Evolutionary conservation across 345 rosid species (phyloP).

Genomic region (Brassica cretica): DNA sequence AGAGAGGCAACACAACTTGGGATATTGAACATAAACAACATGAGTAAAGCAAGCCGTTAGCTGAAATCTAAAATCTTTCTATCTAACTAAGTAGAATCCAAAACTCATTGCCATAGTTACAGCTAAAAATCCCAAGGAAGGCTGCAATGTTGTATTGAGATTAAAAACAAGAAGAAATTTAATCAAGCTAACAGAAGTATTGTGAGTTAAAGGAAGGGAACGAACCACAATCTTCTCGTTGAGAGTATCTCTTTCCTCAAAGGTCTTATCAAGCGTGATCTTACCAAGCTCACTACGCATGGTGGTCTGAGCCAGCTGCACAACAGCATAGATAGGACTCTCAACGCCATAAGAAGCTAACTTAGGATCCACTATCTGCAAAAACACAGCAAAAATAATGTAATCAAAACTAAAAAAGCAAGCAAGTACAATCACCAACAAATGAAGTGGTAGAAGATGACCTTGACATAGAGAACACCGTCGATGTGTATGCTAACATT

Average conservation of each 20-base stretch:
- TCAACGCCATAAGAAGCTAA: conserved; percentile 95
- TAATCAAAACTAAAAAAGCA: neutral
- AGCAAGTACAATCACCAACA: neutral
- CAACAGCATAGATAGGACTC: conserved; percentile 89
- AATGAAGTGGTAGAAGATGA: conserved; percentile 17
- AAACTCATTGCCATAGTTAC: neutral
- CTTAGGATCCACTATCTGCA: conserved; percentile 87
- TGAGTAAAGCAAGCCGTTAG: neutral
- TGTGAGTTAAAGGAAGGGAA: neutral
- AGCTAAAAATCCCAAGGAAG: conserved; percentile 24
- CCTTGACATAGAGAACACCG: conserved; percentile 93
- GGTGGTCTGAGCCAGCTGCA: conserved; percentile 96
- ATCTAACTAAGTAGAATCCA: neutral
- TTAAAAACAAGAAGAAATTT: neutral
- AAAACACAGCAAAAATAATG: neutral
- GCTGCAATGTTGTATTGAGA: neutral
- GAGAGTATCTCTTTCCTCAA: conserved; percentile 91
- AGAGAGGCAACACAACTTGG: neutral
- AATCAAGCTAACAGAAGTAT: neutral
- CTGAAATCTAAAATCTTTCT: neutral
- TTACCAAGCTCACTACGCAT: conserved; percentile 99
- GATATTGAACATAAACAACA: neutral
- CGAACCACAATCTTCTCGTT: conserved; percentile 95
- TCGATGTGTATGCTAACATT: conserved; percentile 90
- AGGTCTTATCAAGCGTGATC: conserved; percentile 95